Evolutionary conservation across 768 basidiomycete species (phyloP), one percentile per base, ranked within the genome.

Genomic region (Gloeophyllum trabeum): DNA sequence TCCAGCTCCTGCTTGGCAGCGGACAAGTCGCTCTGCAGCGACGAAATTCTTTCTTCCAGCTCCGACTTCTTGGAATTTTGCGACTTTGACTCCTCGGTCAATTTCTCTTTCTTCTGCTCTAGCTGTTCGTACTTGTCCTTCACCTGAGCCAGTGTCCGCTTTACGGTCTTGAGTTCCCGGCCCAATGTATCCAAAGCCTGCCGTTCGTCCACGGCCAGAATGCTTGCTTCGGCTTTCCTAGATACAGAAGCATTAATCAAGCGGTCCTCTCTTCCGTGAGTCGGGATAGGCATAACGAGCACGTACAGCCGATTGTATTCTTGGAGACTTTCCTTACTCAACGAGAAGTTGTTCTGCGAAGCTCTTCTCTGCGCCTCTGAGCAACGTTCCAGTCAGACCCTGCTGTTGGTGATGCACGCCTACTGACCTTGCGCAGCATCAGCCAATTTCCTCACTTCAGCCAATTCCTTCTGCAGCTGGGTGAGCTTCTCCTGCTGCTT

Each of bases 261-360:
- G 10, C 18, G 35, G 52, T 42, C 7, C 16, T 20, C 32, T 34
- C 6, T 36, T 7, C 39, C 16, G 43, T 16, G 28, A 32, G 28
- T 10, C 10, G 28, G 28, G 28, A 16, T 10, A 32, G 28, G 16
- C 28, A 16, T 10, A 32, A 32, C 10, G 16, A 10, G 28, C 34
- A 61, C 82, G 35, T 47, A 90, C 86, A 93, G 67, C 56, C 71
- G 65, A 7, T 79, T 79, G 58, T 99, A 99, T 57, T 97, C 87
- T 28, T 84, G 81, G 12, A 98, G 64, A 54, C 81, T 87, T 44
- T 87, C 81, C 54, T 88, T 81, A 43, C 76, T 84, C 4, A 99
- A 65, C 0, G 86, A 79, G 35, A 87, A 64, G 35, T 86, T 93
- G 43, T 75, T 67, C 52, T 80, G 75, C 6, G 86, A 80, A 4